Conservation (phyloP, 1,284 basidiomycete species). For the Ganoderma sinense region DNA sequence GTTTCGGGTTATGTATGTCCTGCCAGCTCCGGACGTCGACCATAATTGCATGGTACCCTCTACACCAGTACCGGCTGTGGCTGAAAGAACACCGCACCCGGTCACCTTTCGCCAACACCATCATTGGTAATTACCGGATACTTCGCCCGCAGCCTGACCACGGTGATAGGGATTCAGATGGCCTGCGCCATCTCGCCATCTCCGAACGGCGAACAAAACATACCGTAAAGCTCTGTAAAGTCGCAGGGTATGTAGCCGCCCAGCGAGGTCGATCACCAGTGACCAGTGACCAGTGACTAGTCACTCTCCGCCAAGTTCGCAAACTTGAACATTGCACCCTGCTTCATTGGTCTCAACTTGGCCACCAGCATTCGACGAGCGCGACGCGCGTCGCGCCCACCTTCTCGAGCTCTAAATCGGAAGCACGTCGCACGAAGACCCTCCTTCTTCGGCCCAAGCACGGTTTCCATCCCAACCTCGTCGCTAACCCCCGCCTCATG, state of each 20-base stretch:
- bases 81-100: neutral
- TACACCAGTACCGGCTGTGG: neutral
- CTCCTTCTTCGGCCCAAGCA: no score
- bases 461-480: neutral
- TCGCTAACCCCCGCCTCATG: neutral
- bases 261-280: no score
- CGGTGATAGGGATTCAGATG: neutral
- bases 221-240: no score
- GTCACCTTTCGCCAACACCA: neutral
- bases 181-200: neutral
- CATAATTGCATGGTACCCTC: neutral
- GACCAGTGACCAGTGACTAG: no score
- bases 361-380: neutral
- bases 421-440: no score
- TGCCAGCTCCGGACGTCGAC: neutral
- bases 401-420: neutral
- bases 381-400: no score
- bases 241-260: neutral
- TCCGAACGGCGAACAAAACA: no score
- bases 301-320: no score
- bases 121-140: neutral
- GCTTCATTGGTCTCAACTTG: neutral
- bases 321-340: neutral
- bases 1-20: neutral
- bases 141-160: no score